Percentiles rank a stretch among this genome's conserved stretches.
phyloP scores from a whole-genome alignment of 441 rosid species.

The Brassica balearica region DNA sequence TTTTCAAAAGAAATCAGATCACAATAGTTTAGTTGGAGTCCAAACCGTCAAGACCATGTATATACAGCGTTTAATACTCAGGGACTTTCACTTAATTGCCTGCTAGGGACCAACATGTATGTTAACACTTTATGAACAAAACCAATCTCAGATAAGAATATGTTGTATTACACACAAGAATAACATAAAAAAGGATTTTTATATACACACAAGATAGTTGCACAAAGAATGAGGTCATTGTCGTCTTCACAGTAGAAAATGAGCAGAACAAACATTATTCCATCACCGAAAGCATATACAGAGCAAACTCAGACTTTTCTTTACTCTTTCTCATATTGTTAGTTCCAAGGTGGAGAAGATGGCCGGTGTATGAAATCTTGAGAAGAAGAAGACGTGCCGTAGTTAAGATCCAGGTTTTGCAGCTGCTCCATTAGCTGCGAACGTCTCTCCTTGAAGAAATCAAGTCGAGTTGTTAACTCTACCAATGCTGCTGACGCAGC shows the following conservation, averaged over 20 bases:
- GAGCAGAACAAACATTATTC: constrained; percentile 2
- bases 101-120: background rate
- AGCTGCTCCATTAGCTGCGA: constrained; percentile 96
- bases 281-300: constrained; percentile 4
- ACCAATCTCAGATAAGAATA: constrained; percentile 5
- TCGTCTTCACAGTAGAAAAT: constrained; percentile 22
- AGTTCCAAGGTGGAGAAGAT: no score
- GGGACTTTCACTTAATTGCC: background rate
- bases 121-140: constrained; percentile 19
- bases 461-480: constrained; percentile 88
- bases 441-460: constrained; percentile 96
- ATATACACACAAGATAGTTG: constrained; percentile 40
- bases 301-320: constrained; percentile 11
- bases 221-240: constrained; percentile 36
- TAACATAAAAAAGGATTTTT: background rate
- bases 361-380: constrained; percentile 74
- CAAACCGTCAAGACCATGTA: no score
- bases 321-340: background rate
- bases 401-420: constrained; percentile 86
- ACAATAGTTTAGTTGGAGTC: no score
- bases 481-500: constrained; percentile 84
- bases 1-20: no score
- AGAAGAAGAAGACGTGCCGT: constrained; percentile 60
- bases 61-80: no score
- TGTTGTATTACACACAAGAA: background rate